Evolutionary conservation across 257 asterid species (phyloP), one percentile per base, ranked within the genome.

Genomic region (Verbena officinalis): DNA sequence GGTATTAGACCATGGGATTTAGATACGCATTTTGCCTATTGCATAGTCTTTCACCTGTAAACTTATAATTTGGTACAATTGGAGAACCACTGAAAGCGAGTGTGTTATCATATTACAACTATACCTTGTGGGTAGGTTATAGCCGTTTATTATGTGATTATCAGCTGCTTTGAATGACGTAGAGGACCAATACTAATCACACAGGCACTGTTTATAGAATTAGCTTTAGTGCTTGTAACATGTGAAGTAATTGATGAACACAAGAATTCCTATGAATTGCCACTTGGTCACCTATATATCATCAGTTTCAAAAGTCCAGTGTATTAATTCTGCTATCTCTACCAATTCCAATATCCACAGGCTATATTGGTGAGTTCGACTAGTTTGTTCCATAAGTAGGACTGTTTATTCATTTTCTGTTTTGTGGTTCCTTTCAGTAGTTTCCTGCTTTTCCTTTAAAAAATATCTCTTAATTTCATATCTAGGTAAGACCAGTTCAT

Each of bases 401-500:
- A 27, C 14, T 53, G 39, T 14, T 53, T 34, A 9, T 9, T 17
- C 21, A 5, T 44, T 38, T 27, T 55, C 30, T 20, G 13, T 54
- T 13, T 34, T 34, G 55, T 9, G 36, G 23, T 52, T 24, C 39
- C 14, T 20, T 2, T 2, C 33, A 2, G 5, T 27, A 27, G 8
- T 42, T n/a, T 38, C 40, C 8, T 21, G 45, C 7, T 34, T 16
- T 62, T 63, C 19, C 7, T 7, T 10, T 27, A 7, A 36, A 34
- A 52, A n/a, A n/a, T n/a, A 21, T 22, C 39, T 64, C 12, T 1
- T 7, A 40, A 22, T 17, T 39, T 27, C 5, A 15, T 42, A 4
- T 73, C 61, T 55, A 85, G 88, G 92, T 85, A 48, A 78, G 83
- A 71, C 62, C 92, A 49, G 86, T 85, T 57, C 86, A 82, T 39